Conservation (phyloP, 495 filamentous ascomycete species). For the Daldinia childiae region DNA sequence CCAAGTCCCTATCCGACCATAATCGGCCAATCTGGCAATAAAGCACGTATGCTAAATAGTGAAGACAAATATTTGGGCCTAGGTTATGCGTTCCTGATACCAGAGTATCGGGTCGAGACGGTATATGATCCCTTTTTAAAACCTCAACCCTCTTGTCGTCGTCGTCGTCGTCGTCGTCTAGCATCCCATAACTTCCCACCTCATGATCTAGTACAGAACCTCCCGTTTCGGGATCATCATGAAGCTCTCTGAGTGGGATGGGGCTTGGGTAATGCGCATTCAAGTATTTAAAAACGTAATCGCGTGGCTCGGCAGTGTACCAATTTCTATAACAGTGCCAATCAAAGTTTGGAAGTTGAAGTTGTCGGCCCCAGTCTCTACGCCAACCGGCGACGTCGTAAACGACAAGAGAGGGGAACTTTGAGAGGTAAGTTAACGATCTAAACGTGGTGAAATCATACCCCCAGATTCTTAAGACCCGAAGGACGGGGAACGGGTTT, state of each 20-base stretch:
- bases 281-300: background rate
- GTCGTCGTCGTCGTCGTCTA: too few species aligned
- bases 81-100: background rate
- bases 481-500: constrained; percentile 44
- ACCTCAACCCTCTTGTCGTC: background rate
- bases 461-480: constrained; percentile 44
- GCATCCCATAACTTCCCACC: background rate
- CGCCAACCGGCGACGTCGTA: constrained; percentile 36
- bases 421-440: constrained; percentile 37
- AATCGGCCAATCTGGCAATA: constrained; percentile 30
- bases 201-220: background rate
- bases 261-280: background rate
- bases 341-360: too few species aligned
- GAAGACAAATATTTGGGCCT: background rate
- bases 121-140: background rate
- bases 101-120: background rate
- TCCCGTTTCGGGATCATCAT: background rate
- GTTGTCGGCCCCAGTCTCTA: constrained; percentile 26
- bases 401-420: constrained; percentile 42
- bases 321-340: constrained; percentile 7
- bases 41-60: constrained; percentile 13
- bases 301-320: background rate
- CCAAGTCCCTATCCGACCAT: constrained; percentile 15
- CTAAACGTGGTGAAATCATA: constrained; percentile 23
- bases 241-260: too few species aligned